These are phyloP conservation scores for Vanderwaltozyma verrucispora DNA, from an alignment of 805 yeast species.

Conservation along the genomic window DNA sequence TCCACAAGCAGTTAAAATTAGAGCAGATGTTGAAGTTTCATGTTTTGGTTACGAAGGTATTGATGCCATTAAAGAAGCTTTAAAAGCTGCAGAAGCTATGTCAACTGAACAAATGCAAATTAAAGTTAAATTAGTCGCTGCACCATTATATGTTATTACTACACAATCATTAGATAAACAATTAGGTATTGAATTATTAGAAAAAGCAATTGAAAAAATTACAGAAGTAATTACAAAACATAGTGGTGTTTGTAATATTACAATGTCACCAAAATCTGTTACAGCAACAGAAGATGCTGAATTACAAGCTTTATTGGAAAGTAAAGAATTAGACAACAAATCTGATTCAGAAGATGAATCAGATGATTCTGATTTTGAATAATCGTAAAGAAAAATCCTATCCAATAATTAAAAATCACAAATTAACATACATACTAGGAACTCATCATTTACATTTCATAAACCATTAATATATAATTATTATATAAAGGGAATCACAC, in stretches of 20 bases:
- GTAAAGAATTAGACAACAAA: conserved; percentile 81
- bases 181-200: conserved; percentile 72
- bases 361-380: conserved; percentile 25
- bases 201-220: conserved; percentile 69
- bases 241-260: conserved; percentile 84
- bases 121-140: conserved; percentile 92
- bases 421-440: too few relatives aligned
- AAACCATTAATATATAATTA: too few relatives aligned
- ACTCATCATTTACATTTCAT: too few relatives aligned
- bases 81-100: conserved; percentile 73
- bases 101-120: conserved; percentile 80
- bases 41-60: conserved; percentile 97
- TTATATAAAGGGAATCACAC: too few relatives aligned
- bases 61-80: conserved; percentile 88
- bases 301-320: conserved; percentile 88
- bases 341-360: conserved; percentile 59
- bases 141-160: conserved; percentile 90
- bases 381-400: too few relatives aligned
- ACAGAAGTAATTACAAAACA: conserved; percentile 54
- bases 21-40: conserved; percentile 96
- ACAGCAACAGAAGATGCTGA: conserved; percentile 98
- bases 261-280: conserved; percentile 98
- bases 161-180: conserved; percentile 88
- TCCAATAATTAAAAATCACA: too few relatives aligned
- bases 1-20: conserved; percentile 94